These are phyloP conservation scores for Irpex sp. DNA, from an alignment of 1,284 basidiomycete species.

Conservation along the genomic window DNA sequence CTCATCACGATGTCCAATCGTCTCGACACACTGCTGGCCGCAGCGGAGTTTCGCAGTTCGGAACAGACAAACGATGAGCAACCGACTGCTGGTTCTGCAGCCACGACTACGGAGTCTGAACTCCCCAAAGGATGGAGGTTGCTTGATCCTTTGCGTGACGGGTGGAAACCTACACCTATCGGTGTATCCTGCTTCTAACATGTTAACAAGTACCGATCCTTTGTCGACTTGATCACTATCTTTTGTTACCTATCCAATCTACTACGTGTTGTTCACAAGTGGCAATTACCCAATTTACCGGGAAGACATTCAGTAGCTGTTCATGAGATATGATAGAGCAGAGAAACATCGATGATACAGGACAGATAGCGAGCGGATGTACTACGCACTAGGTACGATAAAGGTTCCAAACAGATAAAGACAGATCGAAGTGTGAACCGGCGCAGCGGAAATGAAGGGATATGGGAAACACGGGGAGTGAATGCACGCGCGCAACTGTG, in stretches of 20 bases:
- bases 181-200: slow-evolving; percentile 40
- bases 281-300: no score
- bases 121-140: slow-evolving; percentile 48
- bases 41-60: background rate
- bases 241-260: background rate
- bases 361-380: no score
- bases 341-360: no score
- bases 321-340: no score
- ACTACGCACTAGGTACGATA: no score
- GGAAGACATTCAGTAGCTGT: no score
- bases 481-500: background rate
- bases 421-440: no score
- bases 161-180: slow-evolving; percentile 65
- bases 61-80: background rate
- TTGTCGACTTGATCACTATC: background rate
- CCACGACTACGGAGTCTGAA: background rate
- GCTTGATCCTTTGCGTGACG: slow-evolving; percentile 32
- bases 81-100: background rate
- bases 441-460: no score
- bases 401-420: no score
- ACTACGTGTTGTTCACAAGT: background rate
- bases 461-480: no score
- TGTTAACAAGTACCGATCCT: background rate
- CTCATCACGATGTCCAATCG: slow-evolving; percentile 10
- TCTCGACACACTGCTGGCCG: background rate